Evolutionary conservation across 2,329 filamentous ascomycete genomes (phyloP), one percentile per base, ranked within the genome.

Genomic region (Cladosporium sp.): DNA sequence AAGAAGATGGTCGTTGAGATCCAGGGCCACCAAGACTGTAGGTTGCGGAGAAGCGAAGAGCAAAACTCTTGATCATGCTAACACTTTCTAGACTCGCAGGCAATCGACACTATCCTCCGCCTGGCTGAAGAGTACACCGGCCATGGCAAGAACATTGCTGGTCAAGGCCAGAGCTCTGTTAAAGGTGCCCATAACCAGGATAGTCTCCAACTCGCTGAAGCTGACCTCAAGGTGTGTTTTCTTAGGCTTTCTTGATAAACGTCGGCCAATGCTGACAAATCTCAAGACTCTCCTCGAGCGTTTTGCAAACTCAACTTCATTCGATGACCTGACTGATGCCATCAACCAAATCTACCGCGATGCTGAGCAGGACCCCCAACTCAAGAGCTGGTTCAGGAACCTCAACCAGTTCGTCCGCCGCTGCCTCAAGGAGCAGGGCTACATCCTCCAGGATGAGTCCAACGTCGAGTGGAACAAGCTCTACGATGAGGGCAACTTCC

Each of bases 1-100:
- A 99, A 92, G 83, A 97, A 97, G 82, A 95, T 97, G 87, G 75
- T 99, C 34, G 84, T 96, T 40, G 93, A 99, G 72, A 90, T 95
- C 62, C 93, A 99, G 73, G 88, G 92, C 51, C 93, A 97, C 65
- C 82, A 88, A 52, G 92, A 99, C 63, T 99, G 80, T 83, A 70
- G 68, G 78, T 72, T 20, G 15, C 22, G 30, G 11, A 15, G 37
- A 41, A 43, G 22, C 12, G 8, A n/a, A 7, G n/a, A n/a, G 32
- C 32, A 3, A 15, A n/a, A 15, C 15, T 17, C 12, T 29, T 8
- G 18, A 18, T 2, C n/a, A 30, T 24, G 11, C 22, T 51, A 18
- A 40, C 43, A 44, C 12, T n/a, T 8, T 32, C 13, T 58, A 84
- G 80, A 97, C 70, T 84, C 91, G 60, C 80, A 87, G 69, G 93